Conservation (phyloP, 2,329 filamentous ascomycete genomes). For the Fusarium liriodendri region DNA sequence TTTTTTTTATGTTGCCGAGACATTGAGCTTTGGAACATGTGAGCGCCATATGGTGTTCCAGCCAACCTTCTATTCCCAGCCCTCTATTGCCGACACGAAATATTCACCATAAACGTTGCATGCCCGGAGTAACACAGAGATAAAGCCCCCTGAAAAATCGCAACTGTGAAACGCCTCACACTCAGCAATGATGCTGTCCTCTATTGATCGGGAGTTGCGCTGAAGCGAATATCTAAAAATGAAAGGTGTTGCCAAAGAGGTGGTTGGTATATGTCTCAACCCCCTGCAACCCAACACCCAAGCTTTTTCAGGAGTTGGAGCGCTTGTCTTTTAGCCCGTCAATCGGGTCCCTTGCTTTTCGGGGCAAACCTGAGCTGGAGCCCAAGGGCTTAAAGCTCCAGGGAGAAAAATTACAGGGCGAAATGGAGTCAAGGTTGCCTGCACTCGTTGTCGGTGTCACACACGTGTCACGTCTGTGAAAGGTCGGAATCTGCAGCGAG, state of each 20-base stretch:
- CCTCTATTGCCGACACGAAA: not conserved
- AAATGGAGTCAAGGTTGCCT: not conserved
- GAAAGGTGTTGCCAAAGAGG: not conserved
- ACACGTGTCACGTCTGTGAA: not conserved
- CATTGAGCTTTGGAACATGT: not conserved
- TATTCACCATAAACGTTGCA: not conserved
- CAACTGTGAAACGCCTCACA: not conserved
- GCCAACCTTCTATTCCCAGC: not conserved
- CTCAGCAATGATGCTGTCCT: not conserved
- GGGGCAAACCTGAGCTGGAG: not conserved
- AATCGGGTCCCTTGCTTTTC: not conserved
- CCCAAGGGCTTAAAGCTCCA: not conserved
- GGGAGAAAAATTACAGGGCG: not conserved
- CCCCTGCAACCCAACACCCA: slow-evolving; percentile 1
- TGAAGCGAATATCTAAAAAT: not conserved
- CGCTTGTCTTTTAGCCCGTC: not conserved
- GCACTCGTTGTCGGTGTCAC: not conserved
- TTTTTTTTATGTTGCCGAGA: not conserved
- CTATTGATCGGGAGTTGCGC: not conserved
- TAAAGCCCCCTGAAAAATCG: not conserved
- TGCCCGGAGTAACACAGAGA: not conserved
- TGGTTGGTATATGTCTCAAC: slow-evolving; percentile 9
- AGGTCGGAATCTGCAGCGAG: not conserved
- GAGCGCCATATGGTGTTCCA: not conserved
- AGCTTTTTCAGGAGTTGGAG: not conserved